A percentile compares a stretch with the other conserved stretches of the same genome.
Evolutionary conservation across 2,329 filamentous ascomycete species (phyloP).

Genomic region (Sclerotinia spermophila): DNA sequence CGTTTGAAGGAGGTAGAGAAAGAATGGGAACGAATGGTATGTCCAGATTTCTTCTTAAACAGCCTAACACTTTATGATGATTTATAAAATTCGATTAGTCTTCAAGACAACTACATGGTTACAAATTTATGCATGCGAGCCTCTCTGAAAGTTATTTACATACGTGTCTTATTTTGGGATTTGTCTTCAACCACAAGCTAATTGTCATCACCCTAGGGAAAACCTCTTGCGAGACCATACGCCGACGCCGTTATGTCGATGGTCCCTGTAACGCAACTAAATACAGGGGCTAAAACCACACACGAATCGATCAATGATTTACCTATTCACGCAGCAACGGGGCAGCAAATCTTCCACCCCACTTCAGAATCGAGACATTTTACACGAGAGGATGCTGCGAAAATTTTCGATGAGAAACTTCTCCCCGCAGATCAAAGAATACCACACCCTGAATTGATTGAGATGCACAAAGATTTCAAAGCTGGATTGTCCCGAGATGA

Average conservation of each 20-base stretch:
- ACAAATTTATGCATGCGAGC: constrained; percentile 71
- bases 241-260: constrained; percentile 71
- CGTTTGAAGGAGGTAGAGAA: constrained; percentile 67
- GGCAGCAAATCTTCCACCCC: constrained; percentile 62
- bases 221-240: constrained; percentile 73
- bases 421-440: constrained; percentile 59
- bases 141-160: constrained; percentile 58
- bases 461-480: constrained; percentile 49
- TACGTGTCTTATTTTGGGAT: constrained; percentile 19
- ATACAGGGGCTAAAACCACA: constrained; percentile 46
- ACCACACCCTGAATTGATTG: constrained; percentile 59
- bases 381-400: constrained; percentile 62
- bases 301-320: constrained; percentile 64
- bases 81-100: constrained; percentile 93
- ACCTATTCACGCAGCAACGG: constrained; percentile 57
- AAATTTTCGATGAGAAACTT: constrained; percentile 58
- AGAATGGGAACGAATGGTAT: constrained; percentile 61
- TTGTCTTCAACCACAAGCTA: constrained; percentile 24
- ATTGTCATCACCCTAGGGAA: constrained; percentile 53
- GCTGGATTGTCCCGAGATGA: constrained; percentile 39
- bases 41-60: constrained; percentile 36
- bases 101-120: constrained; percentile 96
- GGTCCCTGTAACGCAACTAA: constrained; percentile 70
- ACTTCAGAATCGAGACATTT: constrained; percentile 61
- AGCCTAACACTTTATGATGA: constrained; percentile 54